phyloP scores from a whole-genome alignment of 2,329 filamentous ascomycete species.

The Paraphoma chrysanthemicola region DNA sequence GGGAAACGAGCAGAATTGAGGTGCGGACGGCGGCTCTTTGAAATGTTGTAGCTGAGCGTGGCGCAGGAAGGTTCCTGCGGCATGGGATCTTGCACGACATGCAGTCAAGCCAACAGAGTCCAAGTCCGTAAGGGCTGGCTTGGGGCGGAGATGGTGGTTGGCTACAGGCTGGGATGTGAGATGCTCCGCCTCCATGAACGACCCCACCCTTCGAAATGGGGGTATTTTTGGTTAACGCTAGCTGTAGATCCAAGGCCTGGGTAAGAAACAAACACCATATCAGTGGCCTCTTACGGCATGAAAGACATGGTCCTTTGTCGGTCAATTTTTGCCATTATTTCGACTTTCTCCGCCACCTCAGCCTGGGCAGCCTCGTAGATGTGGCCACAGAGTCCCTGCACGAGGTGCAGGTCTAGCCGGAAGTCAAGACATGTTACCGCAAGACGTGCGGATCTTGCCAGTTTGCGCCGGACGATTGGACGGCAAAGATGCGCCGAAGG shows the following conservation, averaged over 20 bases:
- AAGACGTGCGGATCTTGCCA: conserved; percentile 6
- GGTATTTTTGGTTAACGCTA: conserved; percentile 22
- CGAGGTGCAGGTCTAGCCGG: conserved; percentile 1
- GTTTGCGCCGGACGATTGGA: neutral
- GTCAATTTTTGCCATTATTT: too few species aligned
- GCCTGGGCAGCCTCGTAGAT: neutral
- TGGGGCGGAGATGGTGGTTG: conserved; percentile 20
- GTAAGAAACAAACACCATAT: conserved; percentile 1
- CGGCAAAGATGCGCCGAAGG: neutral
- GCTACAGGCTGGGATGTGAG: conserved; percentile 8
- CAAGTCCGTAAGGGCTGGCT: conserved; percentile 27
- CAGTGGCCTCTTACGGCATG: neutral
- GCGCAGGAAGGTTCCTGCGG: conserved; percentile 25
- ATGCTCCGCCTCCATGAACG: conserved; percentile 28
- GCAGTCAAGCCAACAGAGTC: conserved; percentile 24
- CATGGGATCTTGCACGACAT: conserved; percentile 23
- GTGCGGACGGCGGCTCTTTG: conserved; percentile 13
- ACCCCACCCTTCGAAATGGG: conserved; percentile 20
- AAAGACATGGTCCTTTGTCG: neutral
- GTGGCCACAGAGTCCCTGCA: neutral
- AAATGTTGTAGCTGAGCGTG: conserved; percentile 22
- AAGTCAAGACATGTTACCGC: neutral
- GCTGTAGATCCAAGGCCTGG: conserved; percentile 6
- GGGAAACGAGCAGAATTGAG: conserved; percentile 7
- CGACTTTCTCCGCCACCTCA: too few species aligned